Base-by-base conservation (phyloP, 2,329 filamentous ascomycete species). In the Pleomassaria siparia region DNA sequence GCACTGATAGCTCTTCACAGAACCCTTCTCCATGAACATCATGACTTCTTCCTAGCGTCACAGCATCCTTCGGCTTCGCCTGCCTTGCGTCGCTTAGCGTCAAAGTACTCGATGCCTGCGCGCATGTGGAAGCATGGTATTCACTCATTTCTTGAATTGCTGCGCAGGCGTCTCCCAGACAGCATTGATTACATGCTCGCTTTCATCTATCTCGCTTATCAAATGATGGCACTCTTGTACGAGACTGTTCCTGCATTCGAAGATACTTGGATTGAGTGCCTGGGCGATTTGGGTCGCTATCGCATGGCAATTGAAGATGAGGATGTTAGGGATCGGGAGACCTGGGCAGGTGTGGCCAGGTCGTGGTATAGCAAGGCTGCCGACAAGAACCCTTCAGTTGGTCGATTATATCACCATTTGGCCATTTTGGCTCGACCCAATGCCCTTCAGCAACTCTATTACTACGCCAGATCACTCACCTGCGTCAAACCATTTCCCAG, bases 41-140 rank as follows among this genome's bases (percentile, higher is more conserved):
- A 78, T 54, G 76, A 79, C 47, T 78, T 79, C 46, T 91, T 96
- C 48, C 74, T 96, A 1, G 91, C 91, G 0, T 88, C 84, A 0
- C 91, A 96, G 56, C 91, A 97, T 62, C 91, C 90, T 0, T 87
- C 85, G 0, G 89, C 90, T 0, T 88, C 80, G 20, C 77, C 78
- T 0, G 82, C 85, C 0, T 67, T 97, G 0, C 79, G 81, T 2
- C 76, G 82, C 0, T 70, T 96, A 0, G 86, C 91, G 0, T 80
- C 80, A 0, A 94, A 94, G 51, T 96, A 96, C 58, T 84, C 85
- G 0, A 96, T 97, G 89, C 91, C 92, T 0, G 90, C 89, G 0
- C 77, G 92, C 0, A 94, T 97, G 88, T 97, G 94, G 94, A 80
- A 89, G 0, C 89, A 95, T 58, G 92, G 89, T 0, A 96, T 97